phyloP scores from a whole-genome alignment of 2,329 filamentous ascomycete species.

The Penicillium sp. region DNA sequence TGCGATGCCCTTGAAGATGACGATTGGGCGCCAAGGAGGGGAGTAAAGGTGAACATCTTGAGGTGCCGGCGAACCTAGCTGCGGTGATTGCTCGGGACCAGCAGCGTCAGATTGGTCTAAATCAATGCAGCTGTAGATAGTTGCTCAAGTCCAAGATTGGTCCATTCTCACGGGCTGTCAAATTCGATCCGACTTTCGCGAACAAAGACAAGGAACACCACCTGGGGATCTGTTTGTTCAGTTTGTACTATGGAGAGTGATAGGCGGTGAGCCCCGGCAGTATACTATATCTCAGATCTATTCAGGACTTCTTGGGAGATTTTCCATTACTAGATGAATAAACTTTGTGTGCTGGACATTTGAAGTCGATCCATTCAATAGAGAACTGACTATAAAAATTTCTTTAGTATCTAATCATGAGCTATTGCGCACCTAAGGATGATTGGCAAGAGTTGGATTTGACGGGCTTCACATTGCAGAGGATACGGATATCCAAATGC shows the following conservation, averaged over 20 bases:
- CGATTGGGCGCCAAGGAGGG: slow-evolving; percentile 86
- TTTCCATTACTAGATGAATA: too few species aligned
- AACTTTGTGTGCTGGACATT: too few species aligned
- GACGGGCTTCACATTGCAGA: too few species aligned
- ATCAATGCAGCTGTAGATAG: slow-evolving; percentile 1
- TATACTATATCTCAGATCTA: not conserved
- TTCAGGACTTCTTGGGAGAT: too few species aligned
- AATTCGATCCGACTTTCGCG: not conserved
- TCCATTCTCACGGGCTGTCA: not conserved
- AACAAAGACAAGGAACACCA: not conserved
- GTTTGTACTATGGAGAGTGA: not conserved
- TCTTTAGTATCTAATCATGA: too few species aligned
- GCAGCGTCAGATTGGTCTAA: not conserved
- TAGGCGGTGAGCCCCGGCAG: not conserved
- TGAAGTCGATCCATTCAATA: too few species aligned
- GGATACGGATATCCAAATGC: too few species aligned
- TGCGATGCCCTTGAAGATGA: slow-evolving; percentile 77
- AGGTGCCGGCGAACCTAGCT: slow-evolving; percentile 12
- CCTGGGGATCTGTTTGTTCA: not conserved
- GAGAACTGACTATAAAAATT: too few species aligned
- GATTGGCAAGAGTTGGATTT: too few species aligned
- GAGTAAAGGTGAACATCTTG: slow-evolving; percentile 91
- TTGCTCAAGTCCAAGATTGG: not conserved
- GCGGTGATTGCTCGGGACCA: slow-evolving; percentile 5
- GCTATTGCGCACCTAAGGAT: too few species aligned